Evolutionary conservation across 257 asterid genomes (phyloP).

Genomic region (Ligustrum vulgare): DNA sequence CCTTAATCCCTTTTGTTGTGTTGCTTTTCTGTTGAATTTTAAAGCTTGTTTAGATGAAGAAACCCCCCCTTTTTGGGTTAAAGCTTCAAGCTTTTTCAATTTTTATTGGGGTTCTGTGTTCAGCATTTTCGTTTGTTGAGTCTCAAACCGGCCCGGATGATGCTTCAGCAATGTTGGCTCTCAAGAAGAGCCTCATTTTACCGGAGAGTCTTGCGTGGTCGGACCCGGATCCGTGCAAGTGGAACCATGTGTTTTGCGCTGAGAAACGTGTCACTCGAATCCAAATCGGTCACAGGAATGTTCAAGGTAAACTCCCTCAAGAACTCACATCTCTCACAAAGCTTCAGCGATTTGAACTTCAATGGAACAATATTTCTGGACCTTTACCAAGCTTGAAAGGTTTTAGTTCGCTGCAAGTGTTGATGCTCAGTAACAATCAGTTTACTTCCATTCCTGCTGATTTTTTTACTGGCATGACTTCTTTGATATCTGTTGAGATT

Average conservation of each 20-base stretch:
- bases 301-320: conserved; percentile 73
- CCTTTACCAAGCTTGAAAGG: conserved; percentile 77
- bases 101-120: conserved; percentile 41
- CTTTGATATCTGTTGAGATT: conserved; percentile 67
- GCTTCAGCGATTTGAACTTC: conserved; percentile 77
- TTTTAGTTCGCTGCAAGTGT: conserved; percentile 51
- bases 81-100: conserved; percentile 42
- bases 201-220: conserved; percentile 58
- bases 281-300: conserved; percentile 68
- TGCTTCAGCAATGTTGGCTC: conserved; percentile 65
- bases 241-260: conserved; percentile 63
- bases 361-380: conserved; percentile 79
- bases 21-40: neutral
- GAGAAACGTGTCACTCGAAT: conserved; percentile 75
- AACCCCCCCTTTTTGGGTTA: conserved; percentile 28
- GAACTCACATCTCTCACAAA: conserved; percentile 55
- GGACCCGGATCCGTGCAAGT: conserved; percentile 85
- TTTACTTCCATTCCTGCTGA: conserved; percentile 69
- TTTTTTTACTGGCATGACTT: conserved; percentile 77
- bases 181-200: conserved; percentile 62
- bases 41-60: conserved; percentile 40
- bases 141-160: conserved; percentile 48
- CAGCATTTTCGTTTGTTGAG: conserved; percentile 29
- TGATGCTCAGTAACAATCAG: conserved; percentile 69
- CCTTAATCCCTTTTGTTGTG: conserved; percentile 1